phyloP scores from a whole-genome alignment of 2,329 filamentous ascomycete species.

The Trichophaea hybrida region DNA sequence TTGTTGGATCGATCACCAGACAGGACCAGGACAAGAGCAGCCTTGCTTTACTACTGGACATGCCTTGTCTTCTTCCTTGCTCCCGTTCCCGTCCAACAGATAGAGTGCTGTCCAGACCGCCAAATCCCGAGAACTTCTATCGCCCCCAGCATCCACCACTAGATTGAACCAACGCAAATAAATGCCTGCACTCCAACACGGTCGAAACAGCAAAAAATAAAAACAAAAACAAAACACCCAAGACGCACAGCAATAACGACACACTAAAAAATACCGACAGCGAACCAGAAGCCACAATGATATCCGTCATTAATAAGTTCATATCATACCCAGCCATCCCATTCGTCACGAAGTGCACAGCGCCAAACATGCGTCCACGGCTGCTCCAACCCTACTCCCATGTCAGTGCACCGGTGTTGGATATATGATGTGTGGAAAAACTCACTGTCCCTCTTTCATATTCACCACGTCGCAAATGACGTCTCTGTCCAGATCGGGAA shows the following conservation, averaged over 20 bases:
- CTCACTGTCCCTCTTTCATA: constrained; percentile 84
- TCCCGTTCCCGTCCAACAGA: no score
- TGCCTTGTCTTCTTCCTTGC: no score
- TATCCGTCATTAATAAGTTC: not conserved
- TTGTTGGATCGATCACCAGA: no score
- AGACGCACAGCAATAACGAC: not conserved
- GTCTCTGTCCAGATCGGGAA: constrained; percentile 84
- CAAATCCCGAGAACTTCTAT: no score
- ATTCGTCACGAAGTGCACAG: not conserved
- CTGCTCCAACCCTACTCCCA: constrained; percentile 53
- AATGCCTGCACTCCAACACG: not conserved
- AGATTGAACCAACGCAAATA: not conserved
- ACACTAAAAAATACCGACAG: constrained; percentile 5
- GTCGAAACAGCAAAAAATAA: not conserved
- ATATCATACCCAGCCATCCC: not conserved
- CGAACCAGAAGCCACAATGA: not conserved
- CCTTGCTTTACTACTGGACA: no score
- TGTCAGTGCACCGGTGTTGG: constrained; percentile 19
- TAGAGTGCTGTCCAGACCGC: no score
- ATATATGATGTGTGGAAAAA: constrained; percentile 27
- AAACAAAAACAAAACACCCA: not conserved
- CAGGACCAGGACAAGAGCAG: no score
- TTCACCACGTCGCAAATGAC: constrained; percentile 94
- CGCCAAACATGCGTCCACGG: constrained; percentile 74
- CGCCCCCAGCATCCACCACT: not conserved